Base-by-base conservation (phyloP, 2,329 filamentous ascomycete genomes). In the Aureobasidium sp. region DNA sequence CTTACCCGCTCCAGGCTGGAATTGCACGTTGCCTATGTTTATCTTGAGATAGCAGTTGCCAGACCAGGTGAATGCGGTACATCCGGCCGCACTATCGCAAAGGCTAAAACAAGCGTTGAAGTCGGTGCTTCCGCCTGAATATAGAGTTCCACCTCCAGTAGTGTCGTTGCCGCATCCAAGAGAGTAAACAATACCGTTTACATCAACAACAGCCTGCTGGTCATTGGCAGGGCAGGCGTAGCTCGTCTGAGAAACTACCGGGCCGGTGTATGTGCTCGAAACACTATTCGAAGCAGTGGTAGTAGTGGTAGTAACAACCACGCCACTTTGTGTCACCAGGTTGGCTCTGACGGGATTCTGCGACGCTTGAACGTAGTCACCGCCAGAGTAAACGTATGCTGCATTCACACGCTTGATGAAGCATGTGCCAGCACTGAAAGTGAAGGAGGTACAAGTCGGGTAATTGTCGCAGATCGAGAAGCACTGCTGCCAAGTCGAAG, bases 41-140 rank as follows among this genome's bases (percentile, higher is more conserved):
- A 34, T 6, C 39, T 44, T 44, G 17, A 44, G 15, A 9, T 31
- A 56, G 20, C 27, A 39, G 14, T 42, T 34, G 8, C n/a, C 20
- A 56, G 8, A 14, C 8, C 17, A 56, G 27, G 36, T 41, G 9
- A 29, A 44, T 8, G 22, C 27, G 17, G 5, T 25, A 36, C 48
- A 51, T 51, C 48, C 48, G 22, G 29, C 52, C 1, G 15, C 44
- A 27, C 36, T 44, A 53, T 68, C 67, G 61, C 69, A 70, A 5
- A 66, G 51, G 1, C 15, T 53, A 47, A 70, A 68, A 49, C 69
- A 70, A 17, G 67, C 67, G 11, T 62, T 62, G 52, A 62, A 62
- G 25, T 7, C 14, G 1, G 12, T 25, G 8, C 25, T 34, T 34
- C 31, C 15, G 7, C 22, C 9, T 14, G 31, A 14, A 5, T 31